Evolutionary conservation across 192 early-diverging fungal genomes (phyloP), one percentile per base, ranked within the genome.

Genomic region (Coemansia sp.): DNA sequence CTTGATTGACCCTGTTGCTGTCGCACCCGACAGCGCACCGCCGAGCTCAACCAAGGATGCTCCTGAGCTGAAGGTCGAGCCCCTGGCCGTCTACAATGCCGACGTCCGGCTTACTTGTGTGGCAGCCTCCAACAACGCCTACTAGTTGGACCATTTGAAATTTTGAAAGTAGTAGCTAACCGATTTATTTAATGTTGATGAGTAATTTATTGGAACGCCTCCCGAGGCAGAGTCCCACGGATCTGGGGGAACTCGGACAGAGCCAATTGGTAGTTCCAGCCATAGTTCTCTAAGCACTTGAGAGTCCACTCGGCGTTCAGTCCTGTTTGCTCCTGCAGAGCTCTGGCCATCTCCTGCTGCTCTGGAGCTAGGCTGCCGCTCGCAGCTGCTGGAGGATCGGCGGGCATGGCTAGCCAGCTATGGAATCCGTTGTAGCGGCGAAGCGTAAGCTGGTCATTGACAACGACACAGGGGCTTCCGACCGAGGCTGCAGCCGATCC

Each of bases 21-120:
- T 36, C 28, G 7, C 28, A 46, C 16, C 7, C 48, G 37, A 46
- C 4, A 23, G 31, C 31, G 56, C 55, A 2, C 36, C 43, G 18
- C 1, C 14, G 33, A 45, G 24, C 18, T 8, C 67, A n/a, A 26
- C 45, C 38, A 45, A 42, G 18, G 43, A 76, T 2, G 23, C 34
- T 2, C 9, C 37, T 3, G 68, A 68, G 42, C 51, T 73, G 14
- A 56, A n/a, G 9, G 42, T 36, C 26, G 60, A 73, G 34, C 76
- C 85, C 0, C 53, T 89, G 55, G 81, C 82, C 23, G 67, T 69
- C 26, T 89, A 87, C 65, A 83, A 87, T 60, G 86, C 85, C 23
- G 86, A 85, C 40, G 80, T 83, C 53, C 74, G 88, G 62, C 70
- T 87, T 14, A 89, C 87, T 13, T 88, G 86, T 34, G 69, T 84